phyloP scores from a whole-genome alignment of 2,329 filamentous ascomycete genomes.

The Penicillium sp. region DNA sequence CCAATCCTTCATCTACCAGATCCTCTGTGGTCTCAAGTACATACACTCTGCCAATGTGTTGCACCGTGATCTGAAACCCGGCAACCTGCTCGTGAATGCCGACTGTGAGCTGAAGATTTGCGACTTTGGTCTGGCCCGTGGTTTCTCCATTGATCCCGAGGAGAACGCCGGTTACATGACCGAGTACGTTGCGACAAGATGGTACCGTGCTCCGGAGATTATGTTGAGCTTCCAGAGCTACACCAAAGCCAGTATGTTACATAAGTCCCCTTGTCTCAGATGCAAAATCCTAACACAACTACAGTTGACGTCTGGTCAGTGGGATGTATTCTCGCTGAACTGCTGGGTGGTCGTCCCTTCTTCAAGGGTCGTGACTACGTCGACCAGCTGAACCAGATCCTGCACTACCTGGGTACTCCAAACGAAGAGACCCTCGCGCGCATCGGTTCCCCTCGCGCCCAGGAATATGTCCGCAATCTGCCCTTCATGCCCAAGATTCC shows the following conservation, averaged over 20 bases:
- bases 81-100: slow-evolving; percentile 95
- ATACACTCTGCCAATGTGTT: slow-evolving; percentile 98
- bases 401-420: slow-evolving; percentile 95
- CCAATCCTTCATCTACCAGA: slow-evolving; percentile 99
- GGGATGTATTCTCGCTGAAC: slow-evolving; percentile 93
- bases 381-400: slow-evolving; percentile 98
- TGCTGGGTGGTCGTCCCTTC: slow-evolving; percentile 93
- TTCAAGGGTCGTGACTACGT: slow-evolving; percentile 99
- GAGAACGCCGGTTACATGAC: slow-evolving; percentile 99
- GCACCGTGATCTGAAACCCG: slow-evolving; percentile 94
- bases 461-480: slow-evolving; percentile 97
- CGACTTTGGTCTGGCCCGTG: slow-evolving; percentile 94
- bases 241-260: slow-evolving; percentile 94
- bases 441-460: slow-evolving; percentile 91
- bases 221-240: slow-evolving; percentile 99
- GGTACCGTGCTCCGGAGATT: slow-evolving; percentile 98
- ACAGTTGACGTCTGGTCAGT: slow-evolving; percentile 98
- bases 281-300: neutral
- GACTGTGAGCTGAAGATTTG: slow-evolving; percentile 99
- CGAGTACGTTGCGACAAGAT: slow-evolving; percentile 96
- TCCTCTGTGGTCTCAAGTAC: slow-evolving; percentile 97
- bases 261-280: neutral
- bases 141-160: slow-evolving; percentile 94
- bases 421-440: slow-evolving; percentile 91
- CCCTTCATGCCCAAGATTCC: slow-evolving; percentile 92